Conservation (phyloP, 1,284 basidiomycete species). For the Sporisorium reilianum region DNA sequence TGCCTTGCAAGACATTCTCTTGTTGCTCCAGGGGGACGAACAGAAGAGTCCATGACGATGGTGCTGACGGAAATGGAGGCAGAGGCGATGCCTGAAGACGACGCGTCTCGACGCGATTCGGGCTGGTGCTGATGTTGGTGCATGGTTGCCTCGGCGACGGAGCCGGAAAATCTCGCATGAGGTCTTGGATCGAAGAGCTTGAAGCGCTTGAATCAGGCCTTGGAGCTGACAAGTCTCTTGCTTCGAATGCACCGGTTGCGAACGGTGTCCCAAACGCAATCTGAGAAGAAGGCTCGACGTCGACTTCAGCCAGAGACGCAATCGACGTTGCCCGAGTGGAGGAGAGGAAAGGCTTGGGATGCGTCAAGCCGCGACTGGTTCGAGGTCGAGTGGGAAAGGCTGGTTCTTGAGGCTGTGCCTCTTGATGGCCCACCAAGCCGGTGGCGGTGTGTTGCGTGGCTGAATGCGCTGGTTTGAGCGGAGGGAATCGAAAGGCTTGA, state of each 20-base stretch:
- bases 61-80: too few species aligned
- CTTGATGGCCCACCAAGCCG: not conserved
- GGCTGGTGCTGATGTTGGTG: not conserved
- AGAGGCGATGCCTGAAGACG: conserved; percentile 3
- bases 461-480: not conserved
- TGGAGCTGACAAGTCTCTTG: not conserved
- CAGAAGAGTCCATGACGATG: conserved; percentile 22
- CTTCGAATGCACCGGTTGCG: conserved; percentile 6
- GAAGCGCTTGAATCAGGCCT: not conserved
- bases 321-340: conserved; percentile 24
- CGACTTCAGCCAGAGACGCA: conserved; percentile 18
- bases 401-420: not conserved
- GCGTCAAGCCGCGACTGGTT: conserved; percentile 25
- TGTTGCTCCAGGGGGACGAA: conserved; percentile 9
- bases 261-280: conserved; percentile 27
- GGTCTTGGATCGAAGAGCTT: not conserved
- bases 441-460: not conserved
- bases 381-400: conserved; percentile 13
- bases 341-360: conserved; percentile 28
- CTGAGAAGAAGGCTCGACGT: not conserved
- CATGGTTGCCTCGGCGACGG: not conserved
- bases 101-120: not conserved
- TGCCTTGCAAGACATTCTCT: not conserved
- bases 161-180: not conserved
- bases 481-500: conserved; percentile 15